Evolutionary conservation across 2,329 filamentous ascomycete species (phyloP).

Genomic region (Botrytis byssoidea): DNA sequence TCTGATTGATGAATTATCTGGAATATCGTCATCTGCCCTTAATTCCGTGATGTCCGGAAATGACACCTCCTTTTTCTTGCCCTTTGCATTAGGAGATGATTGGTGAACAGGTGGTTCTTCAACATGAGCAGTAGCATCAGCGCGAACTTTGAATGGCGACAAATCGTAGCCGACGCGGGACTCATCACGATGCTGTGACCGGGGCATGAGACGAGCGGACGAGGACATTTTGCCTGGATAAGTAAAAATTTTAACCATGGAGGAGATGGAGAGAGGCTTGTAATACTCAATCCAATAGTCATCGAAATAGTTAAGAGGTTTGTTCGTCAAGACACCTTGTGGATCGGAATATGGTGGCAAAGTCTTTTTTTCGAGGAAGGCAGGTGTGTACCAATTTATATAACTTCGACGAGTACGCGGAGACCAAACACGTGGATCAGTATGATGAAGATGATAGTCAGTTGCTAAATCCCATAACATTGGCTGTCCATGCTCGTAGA

Average conservation of each 20-base stretch:
- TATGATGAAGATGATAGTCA: slow-evolving; percentile 95
- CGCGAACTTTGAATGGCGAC: slow-evolving; percentile 83
- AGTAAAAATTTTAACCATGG: slow-evolving; percentile 87
- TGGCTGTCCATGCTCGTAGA: slow-evolving; percentile 80
- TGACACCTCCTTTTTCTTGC: slow-evolving; percentile 64
- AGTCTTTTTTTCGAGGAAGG: slow-evolving; percentile 62
- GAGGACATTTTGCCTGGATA: slow-evolving; percentile 78
- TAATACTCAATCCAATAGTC: slow-evolving; percentile 99
- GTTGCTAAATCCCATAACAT: slow-evolving; percentile 96
- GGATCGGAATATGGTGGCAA: slow-evolving; percentile 31
- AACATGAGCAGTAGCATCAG: slow-evolving; percentile 55
- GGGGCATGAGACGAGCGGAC: slow-evolving; percentile 77
- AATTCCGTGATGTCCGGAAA: slow-evolving; percentile 50
- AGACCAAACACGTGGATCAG: slow-evolving; percentile 73
- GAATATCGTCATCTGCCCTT: slow-evolving; percentile 44
- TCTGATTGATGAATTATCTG: slow-evolving; percentile 40
- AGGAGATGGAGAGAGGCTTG: slow-evolving; percentile 80
- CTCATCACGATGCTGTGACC: slow-evolving; percentile 69
- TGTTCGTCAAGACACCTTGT: slow-evolving; percentile 26
- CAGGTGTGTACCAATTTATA: slow-evolving; percentile 83
- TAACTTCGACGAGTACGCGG: slow-evolving; percentile 66
- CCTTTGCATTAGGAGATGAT: neutral
- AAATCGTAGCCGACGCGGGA: slow-evolving; percentile 63
- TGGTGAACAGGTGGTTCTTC: slow-evolving; percentile 50
- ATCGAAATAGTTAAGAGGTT: slow-evolving; percentile 60